These are phyloP conservation scores for Penstemon newberryi DNA, from an alignment of 257 asterid genomes.

Conservation along the genomic window DNA sequence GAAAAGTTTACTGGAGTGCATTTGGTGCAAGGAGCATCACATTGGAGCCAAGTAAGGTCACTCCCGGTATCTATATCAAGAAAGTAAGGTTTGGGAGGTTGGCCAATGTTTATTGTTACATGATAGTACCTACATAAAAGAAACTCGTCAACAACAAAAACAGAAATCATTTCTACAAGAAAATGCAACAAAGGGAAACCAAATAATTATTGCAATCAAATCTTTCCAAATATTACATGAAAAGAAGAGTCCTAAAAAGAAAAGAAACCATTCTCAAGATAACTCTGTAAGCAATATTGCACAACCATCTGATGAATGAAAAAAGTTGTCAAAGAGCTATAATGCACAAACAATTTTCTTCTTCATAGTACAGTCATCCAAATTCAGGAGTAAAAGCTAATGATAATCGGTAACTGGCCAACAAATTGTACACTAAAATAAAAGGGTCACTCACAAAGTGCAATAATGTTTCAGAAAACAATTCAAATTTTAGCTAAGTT, in stretches of 20 bases:
- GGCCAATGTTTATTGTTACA: slow-evolving; percentile 61
- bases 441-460: background rate
- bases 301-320: background rate
- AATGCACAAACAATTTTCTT: background rate
- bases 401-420: background rate
- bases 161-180: too few relatives aligned
- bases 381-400: background rate
- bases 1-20: slow-evolving; percentile 58
- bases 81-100: slow-evolving; percentile 40
- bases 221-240: background rate
- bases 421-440: background rate
- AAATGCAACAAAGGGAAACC: too few relatives aligned
- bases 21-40: slow-evolving; percentile 86
- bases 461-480: background rate
- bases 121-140: slow-evolving; percentile 61
- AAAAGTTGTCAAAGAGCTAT: background rate
- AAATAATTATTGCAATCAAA: background rate
- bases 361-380: background rate
- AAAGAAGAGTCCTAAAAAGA: background rate
- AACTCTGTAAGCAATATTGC: too few relatives aligned
- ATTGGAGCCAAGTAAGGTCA: slow-evolving; percentile 95
- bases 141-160: slow-evolving; percentile 1
- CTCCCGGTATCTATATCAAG: slow-evolving; percentile 94
- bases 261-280: background rate
- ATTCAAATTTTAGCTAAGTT: background rate